These are phyloP conservation scores for Hypoxylon rubiginosum DNA, from an alignment of 2,329 filamentous ascomycete species.

Conservation along the genomic window DNA sequence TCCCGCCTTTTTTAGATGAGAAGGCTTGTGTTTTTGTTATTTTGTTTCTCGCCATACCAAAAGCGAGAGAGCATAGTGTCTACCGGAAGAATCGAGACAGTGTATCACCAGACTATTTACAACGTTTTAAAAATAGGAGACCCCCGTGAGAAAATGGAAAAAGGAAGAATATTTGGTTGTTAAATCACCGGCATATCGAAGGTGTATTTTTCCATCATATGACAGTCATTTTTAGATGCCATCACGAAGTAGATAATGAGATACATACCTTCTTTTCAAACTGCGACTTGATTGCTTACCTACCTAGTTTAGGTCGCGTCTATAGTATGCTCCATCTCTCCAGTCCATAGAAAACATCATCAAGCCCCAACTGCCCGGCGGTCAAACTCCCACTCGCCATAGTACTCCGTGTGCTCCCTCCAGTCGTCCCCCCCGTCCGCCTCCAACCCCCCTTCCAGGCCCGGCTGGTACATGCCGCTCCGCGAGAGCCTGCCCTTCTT, in stretches of 20 bases:
- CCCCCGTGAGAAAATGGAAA: slow-evolving; percentile 33
- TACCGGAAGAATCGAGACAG: slow-evolving; percentile 31
- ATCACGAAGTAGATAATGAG: background rate
- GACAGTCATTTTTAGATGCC: background rate
- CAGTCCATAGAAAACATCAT: background rate
- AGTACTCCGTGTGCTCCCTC: slow-evolving; percentile 37
- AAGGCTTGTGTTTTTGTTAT: slow-evolving; percentile 1
- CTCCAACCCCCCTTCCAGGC: background rate
- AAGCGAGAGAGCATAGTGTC: slow-evolving; percentile 29
- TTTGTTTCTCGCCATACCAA: slow-evolving; percentile 4
- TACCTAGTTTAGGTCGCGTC: too few species aligned
- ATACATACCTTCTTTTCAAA: background rate
- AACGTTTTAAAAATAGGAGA: slow-evolving; percentile 38
- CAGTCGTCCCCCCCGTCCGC: slow-evolving; percentile 25
- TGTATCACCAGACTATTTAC: slow-evolving; percentile 39
- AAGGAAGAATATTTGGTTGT: background rate
- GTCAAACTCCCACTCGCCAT: slow-evolving; percentile 40
- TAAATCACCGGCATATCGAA: background rate
- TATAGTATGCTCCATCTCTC: background rate
- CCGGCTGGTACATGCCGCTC: slow-evolving; percentile 4
- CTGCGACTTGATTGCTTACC: too few species aligned
- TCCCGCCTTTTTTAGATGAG: slow-evolving; percentile 1
- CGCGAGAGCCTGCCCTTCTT: background rate
- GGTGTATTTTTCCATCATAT: background rate
- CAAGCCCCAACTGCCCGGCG: background rate